Conservation (phyloP, 1,284 basidiomycete genomes). For the Sparassis latifolia region DNA sequence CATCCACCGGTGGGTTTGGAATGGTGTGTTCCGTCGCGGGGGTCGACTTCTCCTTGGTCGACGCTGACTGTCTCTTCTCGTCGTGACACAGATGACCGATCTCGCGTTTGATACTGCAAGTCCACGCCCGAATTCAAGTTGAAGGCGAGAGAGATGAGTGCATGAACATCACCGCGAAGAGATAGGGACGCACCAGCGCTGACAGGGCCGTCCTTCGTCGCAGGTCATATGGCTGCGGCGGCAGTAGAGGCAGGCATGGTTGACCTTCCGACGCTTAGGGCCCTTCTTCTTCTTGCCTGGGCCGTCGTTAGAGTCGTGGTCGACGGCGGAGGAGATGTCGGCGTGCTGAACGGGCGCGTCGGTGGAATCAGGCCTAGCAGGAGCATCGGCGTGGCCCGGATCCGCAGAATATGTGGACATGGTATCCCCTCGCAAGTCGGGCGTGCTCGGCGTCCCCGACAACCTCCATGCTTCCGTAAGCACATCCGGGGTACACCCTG, state of each 20-base stretch:
- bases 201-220: conserved; percentile 84
- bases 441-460: conserved; percentile 14
- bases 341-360: conserved; percentile 12
- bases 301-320: conserved; percentile 14
- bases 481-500: neutral
- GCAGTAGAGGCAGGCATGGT: conserved; percentile 92
- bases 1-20: conserved; percentile 21
- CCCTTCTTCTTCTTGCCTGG: conserved; percentile 25
- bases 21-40: conserved; percentile 28
- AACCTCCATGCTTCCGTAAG: neutral
- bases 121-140: conserved; percentile 2
- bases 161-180: neutral
- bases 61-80: conserved; percentile 54
- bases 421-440: conserved; percentile 14
- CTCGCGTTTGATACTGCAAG: conserved; percentile 77
- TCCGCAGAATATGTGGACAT: conserved; percentile 26
- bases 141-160: neutral
- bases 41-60: conserved; percentile 33
- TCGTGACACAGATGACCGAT: conserved; percentile 90
- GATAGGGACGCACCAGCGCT: conserved; percentile 67
- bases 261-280: conserved; percentile 72
- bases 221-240: conserved; percentile 92
- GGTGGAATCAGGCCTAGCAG: conserved; percentile 19
- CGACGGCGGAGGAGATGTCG: conserved; percentile 10
- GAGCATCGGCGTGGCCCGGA: conserved; percentile 26